Evolutionary conservation across 176 grass and related monocot genomes (phyloP).

Genomic region (Phyllostachys edulis): DNA sequence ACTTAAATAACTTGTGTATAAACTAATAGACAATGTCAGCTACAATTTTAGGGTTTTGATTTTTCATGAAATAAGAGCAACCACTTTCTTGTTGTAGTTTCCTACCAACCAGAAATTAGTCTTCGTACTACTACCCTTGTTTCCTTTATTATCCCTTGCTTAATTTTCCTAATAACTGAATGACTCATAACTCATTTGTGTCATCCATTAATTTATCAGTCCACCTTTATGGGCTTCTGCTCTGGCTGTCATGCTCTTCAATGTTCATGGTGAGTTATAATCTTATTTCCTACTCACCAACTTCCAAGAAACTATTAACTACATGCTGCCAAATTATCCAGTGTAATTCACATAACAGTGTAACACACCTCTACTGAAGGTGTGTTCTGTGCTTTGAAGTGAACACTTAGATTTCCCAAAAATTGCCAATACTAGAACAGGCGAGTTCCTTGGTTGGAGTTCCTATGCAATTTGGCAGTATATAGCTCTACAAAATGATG

Average conservation of each 20-base stretch:
- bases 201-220: conserved; percentile 41
- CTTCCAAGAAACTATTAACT: conserved; percentile 16
- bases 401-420: not conserved
- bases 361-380: not conserved
- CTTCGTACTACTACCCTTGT: not conserved
- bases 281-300: not conserved
- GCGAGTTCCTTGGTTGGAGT: not conserved
- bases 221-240: conserved; percentile 76
- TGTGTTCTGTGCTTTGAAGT: not conserved
- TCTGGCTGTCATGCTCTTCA: conserved; percentile 73
- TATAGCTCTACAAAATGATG: not conserved
- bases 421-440: not conserved
- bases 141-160: not conserved
- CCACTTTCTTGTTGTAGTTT: not conserved
- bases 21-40: not conserved
- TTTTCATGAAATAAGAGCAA: not conserved
- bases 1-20: not conserved
- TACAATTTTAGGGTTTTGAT: not conserved
- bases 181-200: conserved; percentile 27
- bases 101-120: not conserved
- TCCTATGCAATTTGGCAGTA: not conserved
- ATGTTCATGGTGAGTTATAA: conserved; percentile 71
- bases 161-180: conserved; percentile 18
- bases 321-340: not conserved
- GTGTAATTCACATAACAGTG: not conserved